A percentile compares a stretch with the other conserved stretches of the same genome.
phyloP scores from a whole-genome alignment of 257 asterid genomes.

The Nyctanthes arbortristis region DNA sequence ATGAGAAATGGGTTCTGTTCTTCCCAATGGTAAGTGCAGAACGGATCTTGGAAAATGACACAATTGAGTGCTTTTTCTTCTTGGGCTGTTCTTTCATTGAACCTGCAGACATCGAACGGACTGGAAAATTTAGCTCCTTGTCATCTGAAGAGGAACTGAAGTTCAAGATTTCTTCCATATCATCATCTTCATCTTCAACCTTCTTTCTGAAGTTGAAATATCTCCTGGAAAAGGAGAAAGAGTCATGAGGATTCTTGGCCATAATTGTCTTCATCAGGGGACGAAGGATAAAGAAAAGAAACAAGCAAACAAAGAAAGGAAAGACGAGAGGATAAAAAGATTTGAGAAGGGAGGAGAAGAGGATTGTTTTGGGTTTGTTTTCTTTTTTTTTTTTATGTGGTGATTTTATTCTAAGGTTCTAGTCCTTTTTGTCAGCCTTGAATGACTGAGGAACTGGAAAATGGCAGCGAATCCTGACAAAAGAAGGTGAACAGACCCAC shows the following conservation, averaged over 20 bases:
- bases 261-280: constrained; percentile 61
- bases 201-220: constrained; percentile 75
- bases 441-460: constrained; percentile 20
- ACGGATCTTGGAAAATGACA: constrained; percentile 49
- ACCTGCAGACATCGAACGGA: constrained; percentile 34
- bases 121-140: constrained; percentile 25
- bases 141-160: constrained; percentile 36
- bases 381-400: constrained; percentile 14
- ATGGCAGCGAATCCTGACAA: constrained; percentile 35
- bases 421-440: constrained; percentile 30
- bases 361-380: constrained; percentile 9
- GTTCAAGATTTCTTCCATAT: constrained; percentile 45
- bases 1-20: constrained; percentile 35
- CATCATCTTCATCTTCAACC: constrained; percentile 51
- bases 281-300: background rate
- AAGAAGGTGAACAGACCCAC: constrained; percentile 77
- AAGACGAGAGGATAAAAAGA: background rate
- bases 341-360: background rate
- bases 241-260: constrained; percentile 63
- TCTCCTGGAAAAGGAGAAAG: constrained; percentile 85
- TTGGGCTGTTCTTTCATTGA: constrained; percentile 31
- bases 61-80: constrained; percentile 42
- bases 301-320: constrained; percentile 13
- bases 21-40: constrained; percentile 45
- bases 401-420: constrained; percentile 29